Evolutionary conservation across 805 yeast genomes (phyloP), one percentile per base, ranked within the genome.

Genomic region (Candida maesae): DNA sequence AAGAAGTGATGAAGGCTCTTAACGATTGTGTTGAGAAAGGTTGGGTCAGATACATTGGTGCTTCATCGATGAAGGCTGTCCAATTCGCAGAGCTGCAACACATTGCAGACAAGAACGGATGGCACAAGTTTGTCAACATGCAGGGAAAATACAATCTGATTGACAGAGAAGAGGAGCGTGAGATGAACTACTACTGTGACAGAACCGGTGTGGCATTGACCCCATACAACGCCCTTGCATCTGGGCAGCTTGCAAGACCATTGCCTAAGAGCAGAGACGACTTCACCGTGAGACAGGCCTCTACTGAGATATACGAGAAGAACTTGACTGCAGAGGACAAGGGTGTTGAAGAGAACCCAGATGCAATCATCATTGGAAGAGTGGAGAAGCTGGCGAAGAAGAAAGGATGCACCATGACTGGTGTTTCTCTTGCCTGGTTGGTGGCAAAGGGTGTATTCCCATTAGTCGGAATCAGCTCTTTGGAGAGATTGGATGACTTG

Each of bases 91-190:
- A 67, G 50, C 51, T 76, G 52, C 86, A 81, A 53, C 61, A 58
- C 44, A 59, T 69, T 41, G 86, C 87, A 3, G 83, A 79, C 41
- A 66, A 65, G 53, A 49, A 70, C 48, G 71, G 71, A 24, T 80
- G 81, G 81, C 64, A 65, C 46, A 78, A 76, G 55, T 81, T 81
- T 47, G 67, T 80, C 38, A 64, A 73, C 18, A 73, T 78, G 74
- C 86, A 81, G 59, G 72, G 73, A 45, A 71, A 62, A 53, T 76
- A 78, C 59, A 79, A 77, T 50, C 61, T 80, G 46, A 39, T 79
- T 3, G 65, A 74, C 49, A 64, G 87, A 12, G 84, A 79, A 52
- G 85, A 79, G 41, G 87, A 81, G 56, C 60, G 78, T 15, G 86
- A 81, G 52, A 64, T 78, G 70, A 73, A 68, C 45, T 76, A 74